These are phyloP conservation scores for Glycine latifolia DNA, from an alignment of 306 rosid species.

Conservation along the genomic window DNA sequence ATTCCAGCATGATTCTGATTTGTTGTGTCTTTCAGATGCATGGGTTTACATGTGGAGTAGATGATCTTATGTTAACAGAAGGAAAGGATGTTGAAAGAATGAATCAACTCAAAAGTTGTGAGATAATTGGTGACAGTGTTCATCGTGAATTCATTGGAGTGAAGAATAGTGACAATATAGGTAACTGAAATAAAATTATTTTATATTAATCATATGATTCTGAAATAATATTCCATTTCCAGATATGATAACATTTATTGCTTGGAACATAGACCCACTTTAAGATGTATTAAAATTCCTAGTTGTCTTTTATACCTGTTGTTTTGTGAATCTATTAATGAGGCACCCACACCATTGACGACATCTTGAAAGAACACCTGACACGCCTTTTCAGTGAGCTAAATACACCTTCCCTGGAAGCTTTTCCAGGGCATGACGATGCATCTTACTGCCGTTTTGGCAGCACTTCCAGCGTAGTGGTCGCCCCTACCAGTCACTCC, in stretches of 20 bases:
- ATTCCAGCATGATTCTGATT: constrained; percentile 10
- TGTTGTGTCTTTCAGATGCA: constrained; percentile 68
- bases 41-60: constrained; percentile 94
- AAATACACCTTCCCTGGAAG: too few relatives aligned
- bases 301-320: too few relatives aligned
- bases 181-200: constrained; percentile 50
- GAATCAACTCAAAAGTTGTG: constrained; percentile 71
- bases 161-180: constrained; percentile 61
- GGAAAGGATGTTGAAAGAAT: constrained; percentile 74
- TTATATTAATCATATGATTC: constrained; percentile 13
- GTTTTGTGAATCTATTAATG: too few relatives aligned
- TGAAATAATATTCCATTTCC: constrained; percentile 33
- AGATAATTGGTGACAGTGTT: constrained; percentile 82
- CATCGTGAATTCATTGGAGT: constrained; percentile 70
- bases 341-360: too few relatives aligned
- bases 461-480: too few relatives aligned
- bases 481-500: too few relatives aligned
- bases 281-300: too few relatives aligned
- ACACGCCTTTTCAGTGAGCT: too few relatives aligned
- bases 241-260: constrained; percentile 29
- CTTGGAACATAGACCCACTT: too few relatives aligned
- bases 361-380: too few relatives aligned
- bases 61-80: constrained; percentile 77
- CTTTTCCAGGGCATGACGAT: too few relatives aligned
- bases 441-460: too few relatives aligned